Evolutionary conservation across 2,329 filamentous ascomycete species (phyloP), one percentile per base, ranked within the genome.

Genomic region (Chaetomium sp.): DNA sequence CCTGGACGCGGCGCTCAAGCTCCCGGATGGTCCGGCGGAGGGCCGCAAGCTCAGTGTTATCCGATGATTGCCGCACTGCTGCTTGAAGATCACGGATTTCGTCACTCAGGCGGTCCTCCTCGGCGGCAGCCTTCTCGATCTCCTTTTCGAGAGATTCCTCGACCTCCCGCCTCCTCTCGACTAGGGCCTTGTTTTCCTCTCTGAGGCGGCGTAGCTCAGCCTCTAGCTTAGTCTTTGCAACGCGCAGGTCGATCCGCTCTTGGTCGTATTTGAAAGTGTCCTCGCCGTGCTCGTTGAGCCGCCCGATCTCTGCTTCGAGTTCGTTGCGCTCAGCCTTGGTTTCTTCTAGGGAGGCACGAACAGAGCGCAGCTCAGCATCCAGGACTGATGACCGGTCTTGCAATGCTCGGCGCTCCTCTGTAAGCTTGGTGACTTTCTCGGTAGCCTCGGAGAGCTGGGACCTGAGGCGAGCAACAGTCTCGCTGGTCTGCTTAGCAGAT

Each of bases 241-340:
- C 86, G 21, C 88, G 86, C 27, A 92, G 79, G 61, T 91, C 87
- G 54, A 89, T 78, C 68, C 88, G 87, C 72, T 92, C 90, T 66
- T 88, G 85, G 69, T 91, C 89, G 54, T 90, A 74, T 13, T 83
- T 83, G 69, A 86, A 83, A 0, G 82, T 85, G 64, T 88, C 85
- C 62, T 83, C 83, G 57, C 84, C 85, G 62, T 84, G 82, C 47
- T 85, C 80, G 66, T 79, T 80, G n/a, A 80, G 74, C 27, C 81
- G 80, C 53, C 82, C 81, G 23, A 91, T 78, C 70, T 89, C 85
- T 35, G 78, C 82, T 63, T 88, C 84, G 23, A 91, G 76, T 71
- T 90, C 87, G 70, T 91, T 87, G 12, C 88, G 84, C 70, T 92
- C 88, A 1, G 86, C 84, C 73, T 87, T 83, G 9, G 82, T 76